Evolutionary conservation across 108 stramenopile genomes (phyloP).

Genomic region (Asterionellopsis glacialis): DNA sequence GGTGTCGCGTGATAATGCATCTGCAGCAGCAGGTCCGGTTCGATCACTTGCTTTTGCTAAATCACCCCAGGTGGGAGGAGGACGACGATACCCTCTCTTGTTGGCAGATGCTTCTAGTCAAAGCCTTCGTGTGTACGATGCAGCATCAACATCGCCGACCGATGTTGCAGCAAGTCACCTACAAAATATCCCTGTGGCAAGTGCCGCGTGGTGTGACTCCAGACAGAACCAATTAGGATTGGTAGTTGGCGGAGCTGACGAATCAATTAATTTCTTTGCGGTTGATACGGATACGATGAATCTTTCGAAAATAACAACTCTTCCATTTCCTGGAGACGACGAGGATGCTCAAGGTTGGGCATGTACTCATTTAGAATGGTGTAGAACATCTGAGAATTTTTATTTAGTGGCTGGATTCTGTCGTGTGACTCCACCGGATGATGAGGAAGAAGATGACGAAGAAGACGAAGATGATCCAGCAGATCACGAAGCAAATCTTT

Average conservation of each 20-base stretch:
- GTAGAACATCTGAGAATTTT: background rate
- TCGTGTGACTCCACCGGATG: conserved; percentile 7
- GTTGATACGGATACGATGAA: background rate
- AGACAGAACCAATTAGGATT: conserved; percentile 5
- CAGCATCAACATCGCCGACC: background rate
- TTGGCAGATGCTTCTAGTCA: conserved; percentile 1
- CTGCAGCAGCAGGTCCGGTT: conserved; percentile 40
- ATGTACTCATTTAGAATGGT: conserved; percentile 6
- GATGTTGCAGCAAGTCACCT: background rate
- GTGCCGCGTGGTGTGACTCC: conserved; percentile 4
- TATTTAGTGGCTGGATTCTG: conserved; percentile 2
- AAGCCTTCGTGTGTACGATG: background rate
- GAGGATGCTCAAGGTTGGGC: background rate
- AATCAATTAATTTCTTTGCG: conserved; percentile 12
- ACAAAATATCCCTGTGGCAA: background rate
- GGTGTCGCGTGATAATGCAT: conserved; percentile 23
- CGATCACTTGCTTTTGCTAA: conserved; percentile 32
- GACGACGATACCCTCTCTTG: background rate
- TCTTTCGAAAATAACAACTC: background rate
- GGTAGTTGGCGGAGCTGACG: conserved; percentile 14
- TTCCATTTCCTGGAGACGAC: conserved; percentile 14
- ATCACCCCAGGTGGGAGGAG: background rate
- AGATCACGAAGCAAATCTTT: background rate
- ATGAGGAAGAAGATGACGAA: conserved; percentile 12
- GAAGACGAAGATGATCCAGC: conserved; percentile 13